These are phyloP conservation scores for Arctium lappa DNA, from an alignment of 129 eudicot species.

Conservation along the genomic window DNA sequence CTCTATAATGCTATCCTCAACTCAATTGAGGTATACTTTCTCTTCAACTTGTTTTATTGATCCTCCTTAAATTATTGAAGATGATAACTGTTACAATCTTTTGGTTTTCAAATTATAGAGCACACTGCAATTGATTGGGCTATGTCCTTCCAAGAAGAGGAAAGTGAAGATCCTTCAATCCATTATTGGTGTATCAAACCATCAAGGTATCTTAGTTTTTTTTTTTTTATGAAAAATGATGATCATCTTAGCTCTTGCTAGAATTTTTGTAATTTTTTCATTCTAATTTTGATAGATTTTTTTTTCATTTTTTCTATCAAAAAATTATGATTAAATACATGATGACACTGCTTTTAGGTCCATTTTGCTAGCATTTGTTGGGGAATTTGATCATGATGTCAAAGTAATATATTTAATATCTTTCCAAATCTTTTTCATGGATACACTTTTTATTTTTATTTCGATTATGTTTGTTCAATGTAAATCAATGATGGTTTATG, in stretches of 20 bases:
- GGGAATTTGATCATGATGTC: conserved; percentile 34
- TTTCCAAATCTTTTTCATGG: too few relatives aligned
- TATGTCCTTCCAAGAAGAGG: conserved; percentile 23
- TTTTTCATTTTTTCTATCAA: background rate
- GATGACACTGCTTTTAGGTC: conserved; percentile 51
- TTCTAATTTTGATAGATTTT: background rate
- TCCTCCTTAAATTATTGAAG: background rate
- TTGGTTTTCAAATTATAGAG: background rate
- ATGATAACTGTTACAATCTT: background rate
- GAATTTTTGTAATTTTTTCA: background rate
- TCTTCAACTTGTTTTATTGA: too few relatives aligned
- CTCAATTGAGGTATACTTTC: conserved; percentile 26
- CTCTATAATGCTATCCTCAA: conserved; percentile 29
- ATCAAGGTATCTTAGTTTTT: conserved; percentile 15
- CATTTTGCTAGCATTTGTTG: conserved; percentile 39
- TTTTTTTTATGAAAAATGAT: too few relatives aligned
- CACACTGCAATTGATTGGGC: conserved; percentile 8
- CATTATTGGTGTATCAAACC: conserved; percentile 27
- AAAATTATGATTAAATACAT: conserved; percentile 11
- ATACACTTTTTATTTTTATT: background rate
- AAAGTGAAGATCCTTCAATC: conserved; percentile 22
- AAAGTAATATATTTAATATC: conserved; percentile 19
- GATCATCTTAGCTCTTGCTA: background rate
- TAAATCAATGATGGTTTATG: background rate
- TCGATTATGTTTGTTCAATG: background rate